Base-by-base conservation (phyloP, 148 eudicot species). In the Rhododendron griersonianum region DNA sequence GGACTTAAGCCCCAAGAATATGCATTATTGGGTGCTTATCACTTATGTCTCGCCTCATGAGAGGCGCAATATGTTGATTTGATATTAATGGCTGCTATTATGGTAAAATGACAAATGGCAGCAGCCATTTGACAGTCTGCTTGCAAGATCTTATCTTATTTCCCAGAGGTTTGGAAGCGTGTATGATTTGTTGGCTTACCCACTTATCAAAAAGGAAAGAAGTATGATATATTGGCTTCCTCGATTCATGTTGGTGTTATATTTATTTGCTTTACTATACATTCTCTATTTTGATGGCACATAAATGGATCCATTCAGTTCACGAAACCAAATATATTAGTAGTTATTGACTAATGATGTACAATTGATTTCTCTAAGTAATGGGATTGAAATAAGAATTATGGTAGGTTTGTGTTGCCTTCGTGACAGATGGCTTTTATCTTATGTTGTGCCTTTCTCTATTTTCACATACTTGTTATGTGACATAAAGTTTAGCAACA, bases 131-230 rank as follows among this genome's bases (percentile, higher is more conserved):
- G 90, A 90, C 81, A 85, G 25, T 87, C 15, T 90, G 85, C 87
- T 90, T n/a, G 85, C 88, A 83, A 87, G 92, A 86, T 37, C 81
- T 67, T 87, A 84, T 87, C 83, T 90, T 47, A 85, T 87, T 82
- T 89, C 89, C 11, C 90, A 86, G 10, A 87, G 85, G 81, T 45
- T 88, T 23, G 90, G 87, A 83, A 90, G 99, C 94, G 83, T 37
- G 65, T 84, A 44, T 33, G 79, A 50, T 74, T 8, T 81, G 44
- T 51, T 45, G 13, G 21, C 65, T 23, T 47, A 39, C 41, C 3
- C 41, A 39, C 41, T 39, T 39, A 39, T 39, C 41, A 39, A 39
- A 39, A 3, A 39, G 41, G 41, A 39, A 39, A 39, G 5, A 39
- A 39, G 41, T 39, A 39, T 39, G 2, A 39, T 39, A 0, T 39